These are phyloP conservation scores for Caloboletus inedulis DNA, from an alignment of 1,284 basidiomycete species.

Conservation along the genomic window DNA sequence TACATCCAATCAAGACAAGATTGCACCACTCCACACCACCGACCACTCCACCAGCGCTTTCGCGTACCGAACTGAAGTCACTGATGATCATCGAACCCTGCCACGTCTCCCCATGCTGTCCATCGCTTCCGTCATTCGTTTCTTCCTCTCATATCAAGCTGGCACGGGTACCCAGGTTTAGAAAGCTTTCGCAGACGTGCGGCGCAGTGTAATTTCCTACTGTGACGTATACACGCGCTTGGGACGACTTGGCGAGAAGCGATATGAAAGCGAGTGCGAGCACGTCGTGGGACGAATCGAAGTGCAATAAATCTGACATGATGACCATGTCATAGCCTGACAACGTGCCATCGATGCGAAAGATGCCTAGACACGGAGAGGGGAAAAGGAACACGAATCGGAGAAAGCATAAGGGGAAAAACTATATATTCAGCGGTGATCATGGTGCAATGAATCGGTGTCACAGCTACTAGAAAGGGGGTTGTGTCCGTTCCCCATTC, in stretches of 20 bases:
- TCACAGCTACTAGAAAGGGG: slow-evolving; percentile 45
- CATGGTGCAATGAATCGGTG: slow-evolving; percentile 2
- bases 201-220: slow-evolving; percentile 61
- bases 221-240: slow-evolving; percentile 54
- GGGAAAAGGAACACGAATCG: neutral
- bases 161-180: slow-evolving; percentile 38
- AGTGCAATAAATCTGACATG: slow-evolving; percentile 69
- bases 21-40: slow-evolving; percentile 39
- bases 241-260: slow-evolving; percentile 44
- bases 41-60: slow-evolving; percentile 55
- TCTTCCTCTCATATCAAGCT: slow-evolving; percentile 51
- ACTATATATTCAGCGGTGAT: neutral
- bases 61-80: slow-evolving; percentile 47
- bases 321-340: slow-evolving; percentile 57
- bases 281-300: slow-evolving; percentile 56
- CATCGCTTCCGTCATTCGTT: slow-evolving; percentile 12
- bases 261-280: slow-evolving; percentile 48
- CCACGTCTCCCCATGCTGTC: slow-evolving; percentile 36
- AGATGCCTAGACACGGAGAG: slow-evolving; percentile 10
- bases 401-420: neutral
- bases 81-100: slow-evolving; percentile 44
- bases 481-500: slow-evolving; percentile 58
- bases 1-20: neutral
- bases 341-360: slow-evolving; percentile 17
- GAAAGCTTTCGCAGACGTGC: slow-evolving; percentile 53